Evolutionary conservation across 805 yeast genomes (phyloP).

Genomic region (Metschnikowia orientalis): DNA sequence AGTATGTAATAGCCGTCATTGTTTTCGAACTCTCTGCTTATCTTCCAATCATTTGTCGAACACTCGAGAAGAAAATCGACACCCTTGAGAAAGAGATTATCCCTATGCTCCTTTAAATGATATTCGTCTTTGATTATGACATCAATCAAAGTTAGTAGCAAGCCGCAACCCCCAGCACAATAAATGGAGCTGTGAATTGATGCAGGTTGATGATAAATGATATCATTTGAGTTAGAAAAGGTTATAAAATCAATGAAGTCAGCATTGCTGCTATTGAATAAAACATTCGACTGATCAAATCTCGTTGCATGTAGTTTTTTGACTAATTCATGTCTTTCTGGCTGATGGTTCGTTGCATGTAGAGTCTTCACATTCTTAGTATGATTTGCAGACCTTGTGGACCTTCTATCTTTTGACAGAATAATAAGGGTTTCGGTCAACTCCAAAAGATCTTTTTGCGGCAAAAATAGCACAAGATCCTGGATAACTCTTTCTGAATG

Average conservation of each 20-base stretch:
- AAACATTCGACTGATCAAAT: constrained; percentile 10
- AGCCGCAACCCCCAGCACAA: constrained; percentile 49
- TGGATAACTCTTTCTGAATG: constrained; percentile 27
- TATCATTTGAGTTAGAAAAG: constrained; percentile 8
- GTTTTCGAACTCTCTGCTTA: constrained; percentile 54
- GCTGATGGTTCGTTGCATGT: not conserved
- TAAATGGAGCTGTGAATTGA: constrained; percentile 34
- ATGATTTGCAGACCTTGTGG: too few relatives aligned
- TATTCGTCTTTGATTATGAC: constrained; percentile 29
- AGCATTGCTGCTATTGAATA: constrained; percentile 13
- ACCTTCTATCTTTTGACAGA: not conserved
- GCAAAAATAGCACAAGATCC: constrained; percentile 6
- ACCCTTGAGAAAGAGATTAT: constrained; percentile 26
- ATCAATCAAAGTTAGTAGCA: constrained; percentile 46
- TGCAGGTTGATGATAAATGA: constrained; percentile 21
- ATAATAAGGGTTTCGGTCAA: constrained; percentile 1
- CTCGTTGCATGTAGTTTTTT: constrained; percentile 3
- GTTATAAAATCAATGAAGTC: constrained; percentile 12
- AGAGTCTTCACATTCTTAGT: not conserved
- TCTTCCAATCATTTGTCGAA: constrained; percentile 46
- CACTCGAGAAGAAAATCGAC: constrained; percentile 41
- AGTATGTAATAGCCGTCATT: constrained; percentile 58
- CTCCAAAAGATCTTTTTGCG: constrained; percentile 3
- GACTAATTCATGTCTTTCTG: constrained; percentile 5
- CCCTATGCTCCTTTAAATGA: constrained; percentile 14